Percentiles rank a stretch among this genome's conserved stretches.
These are phyloP conservation scores for Cladosporium sp. DNA, from an alignment of 2,329 filamentous ascomycete genomes.

Conservation along the genomic window DNA sequence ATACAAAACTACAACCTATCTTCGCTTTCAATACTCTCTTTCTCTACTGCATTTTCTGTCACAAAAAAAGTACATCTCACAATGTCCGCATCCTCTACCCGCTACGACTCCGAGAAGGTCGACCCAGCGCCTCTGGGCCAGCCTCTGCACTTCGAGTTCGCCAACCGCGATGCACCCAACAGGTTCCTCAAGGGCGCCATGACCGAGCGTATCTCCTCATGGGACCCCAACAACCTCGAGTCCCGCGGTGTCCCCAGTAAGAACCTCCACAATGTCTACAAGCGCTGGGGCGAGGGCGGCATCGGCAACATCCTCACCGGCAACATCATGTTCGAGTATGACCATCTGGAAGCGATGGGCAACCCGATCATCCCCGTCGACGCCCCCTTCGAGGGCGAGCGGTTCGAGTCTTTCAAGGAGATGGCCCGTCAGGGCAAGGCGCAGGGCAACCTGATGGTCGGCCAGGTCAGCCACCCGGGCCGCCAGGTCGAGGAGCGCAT, in stretches of 20 bases:
- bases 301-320: conserved; percentile 30
- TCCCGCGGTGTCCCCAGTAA: conserved; percentile 26
- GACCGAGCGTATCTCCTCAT: conserved; percentile 29
- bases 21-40: background rate
- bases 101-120: conserved; percentile 36
- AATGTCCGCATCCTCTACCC: conserved; percentile 16
- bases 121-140: conserved; percentile 21
- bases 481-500: conserved; percentile 26
- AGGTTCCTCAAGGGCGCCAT: conserved; percentile 30
- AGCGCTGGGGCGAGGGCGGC: conserved; percentile 27
- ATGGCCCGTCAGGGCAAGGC: conserved; percentile 22
- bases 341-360: conserved; percentile 28
- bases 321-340: conserved; percentile 29
- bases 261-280: conserved; percentile 25
- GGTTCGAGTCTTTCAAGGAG: conserved; percentile 22
- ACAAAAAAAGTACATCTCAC: background rate
- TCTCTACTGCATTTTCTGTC: background rate
- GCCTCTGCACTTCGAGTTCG: conserved; percentile 28
- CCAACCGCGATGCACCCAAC: conserved; percentile 25
- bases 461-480: conserved; percentile 29
- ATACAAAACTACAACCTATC: conserved; percentile 3
- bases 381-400: conserved; percentile 23
- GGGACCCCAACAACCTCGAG: conserved; percentile 23
- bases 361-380: conserved; percentile 28
- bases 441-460: conserved; percentile 26